Base-by-base conservation (phyloP, 495 filamentous ascomycete genomes). In the Lasiosphaeria miniovina region DNA sequence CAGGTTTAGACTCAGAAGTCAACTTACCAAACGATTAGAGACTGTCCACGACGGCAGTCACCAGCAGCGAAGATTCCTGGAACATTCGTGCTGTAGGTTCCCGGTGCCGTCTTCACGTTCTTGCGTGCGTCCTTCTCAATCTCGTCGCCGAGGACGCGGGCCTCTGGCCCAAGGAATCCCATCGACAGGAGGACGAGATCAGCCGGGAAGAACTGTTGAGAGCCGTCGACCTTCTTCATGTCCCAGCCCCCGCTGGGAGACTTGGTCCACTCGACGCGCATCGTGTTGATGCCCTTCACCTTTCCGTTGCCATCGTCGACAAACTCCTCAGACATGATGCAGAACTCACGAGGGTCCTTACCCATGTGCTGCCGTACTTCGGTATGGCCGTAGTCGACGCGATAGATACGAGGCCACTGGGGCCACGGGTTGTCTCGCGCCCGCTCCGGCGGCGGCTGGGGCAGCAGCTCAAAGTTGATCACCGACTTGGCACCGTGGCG, bases 361-460 rank as follows among this genome's bases (percentile, higher is more conserved):
- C 95, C 94, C 83, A 93, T 91, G 76, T 97, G 94, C 60, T 95
- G 93, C 75, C 94, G 92, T 61, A 99, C 94, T 71, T 99, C 94
- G 3, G 88, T 85, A 80, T 99, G 94, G 52, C 94, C 94, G 67
- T 99, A 99, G 73, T 99, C 94, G 49, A 98, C 87, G 68, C 94
- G 91, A 82, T 98, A 98, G 75, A 99, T 94, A 68, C 93, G 90
- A 31, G 94, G 94, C 94, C 94, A 99, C 77, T 98, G 95, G 0
- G 94, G 94, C 94, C 94, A 99, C 52, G 94, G 94, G 82, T 99
- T 99, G 76, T 98, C 94, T 61, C 89, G 86, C 59, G 91, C 93
- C 73, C 94, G 92, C 82, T 96, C 89, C 64, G 90, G 85, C 9
- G 93, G 93, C 65, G 95, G 94, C 72, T 97, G 91, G 33, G 94